A percentile compares a stretch with the other conserved stretches of the same genome.
phyloP scores from a whole-genome alignment of 108 stramenopile genomes.

The Skeletonema grethae region DNA sequence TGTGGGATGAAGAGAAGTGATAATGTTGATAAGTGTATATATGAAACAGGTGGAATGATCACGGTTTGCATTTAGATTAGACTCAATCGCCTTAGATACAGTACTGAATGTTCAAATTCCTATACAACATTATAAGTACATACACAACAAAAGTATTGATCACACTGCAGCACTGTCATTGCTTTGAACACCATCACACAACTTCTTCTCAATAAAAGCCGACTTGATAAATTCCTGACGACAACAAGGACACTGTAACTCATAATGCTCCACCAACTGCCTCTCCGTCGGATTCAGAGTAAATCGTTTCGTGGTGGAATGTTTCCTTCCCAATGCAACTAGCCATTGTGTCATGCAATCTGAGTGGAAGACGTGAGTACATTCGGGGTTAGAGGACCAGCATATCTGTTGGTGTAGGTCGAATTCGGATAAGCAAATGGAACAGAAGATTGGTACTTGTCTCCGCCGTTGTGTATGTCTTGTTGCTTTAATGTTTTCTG shows the following conservation, averaged over 20 bases:
- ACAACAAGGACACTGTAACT: slow-evolving; percentile 63
- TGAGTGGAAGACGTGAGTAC: slow-evolving; percentile 55
- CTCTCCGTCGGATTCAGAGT: slow-evolving; percentile 21
- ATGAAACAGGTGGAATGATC: too few relatives aligned
- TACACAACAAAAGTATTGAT: too few relatives aligned
- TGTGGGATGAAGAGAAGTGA: not conserved
- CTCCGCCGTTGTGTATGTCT: not conserved
- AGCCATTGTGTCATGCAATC: slow-evolving; percentile 59
- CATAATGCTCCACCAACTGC: slow-evolving; percentile 33
- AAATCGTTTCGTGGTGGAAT: not conserved
- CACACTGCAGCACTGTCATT: not conserved
- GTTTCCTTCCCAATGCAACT: slow-evolving; percentile 41
- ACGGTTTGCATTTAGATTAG: too few relatives aligned
- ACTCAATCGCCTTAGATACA: too few relatives aligned
- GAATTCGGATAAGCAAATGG: slow-evolving; percentile 52
- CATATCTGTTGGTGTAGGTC: slow-evolving; percentile 40
- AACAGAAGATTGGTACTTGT: slow-evolving; percentile 60
- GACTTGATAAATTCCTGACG: slow-evolving; percentile 45
- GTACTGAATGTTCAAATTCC: too few relatives aligned
- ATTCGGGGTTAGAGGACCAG: slow-evolving; percentile 53
- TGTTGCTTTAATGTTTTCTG: not conserved
- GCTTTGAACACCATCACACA: not conserved
- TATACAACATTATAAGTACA: too few relatives aligned
- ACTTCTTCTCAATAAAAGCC: not conserved
- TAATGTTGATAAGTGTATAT: too few relatives aligned